Percentiles rank a stretch among this genome's conserved stretches.
Evolutionary conservation across 2,329 filamentous ascomycete genomes (phyloP).

Genomic region (Apiospora hydei): DNA sequence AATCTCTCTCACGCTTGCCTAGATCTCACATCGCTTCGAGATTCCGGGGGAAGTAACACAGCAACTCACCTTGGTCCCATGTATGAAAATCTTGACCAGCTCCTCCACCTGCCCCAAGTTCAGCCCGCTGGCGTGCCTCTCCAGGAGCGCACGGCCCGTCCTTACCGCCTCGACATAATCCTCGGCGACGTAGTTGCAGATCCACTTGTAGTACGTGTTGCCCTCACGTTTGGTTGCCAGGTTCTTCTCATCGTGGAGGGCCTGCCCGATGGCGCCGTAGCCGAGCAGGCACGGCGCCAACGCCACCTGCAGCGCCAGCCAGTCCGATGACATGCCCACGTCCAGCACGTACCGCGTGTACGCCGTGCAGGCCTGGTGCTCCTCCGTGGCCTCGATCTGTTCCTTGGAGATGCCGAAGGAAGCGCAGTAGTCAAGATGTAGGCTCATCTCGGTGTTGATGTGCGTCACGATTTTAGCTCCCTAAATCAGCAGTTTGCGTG

Average conservation of each 20-base stretch:
- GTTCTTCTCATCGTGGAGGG: constrained; percentile 66
- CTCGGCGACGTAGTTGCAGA: constrained; percentile 84
- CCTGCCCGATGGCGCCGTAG: constrained; percentile 79
- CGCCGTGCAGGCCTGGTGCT: constrained; percentile 71
- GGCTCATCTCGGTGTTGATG: constrained; percentile 78
- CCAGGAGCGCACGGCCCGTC: constrained; percentile 75
- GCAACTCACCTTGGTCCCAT: constrained; percentile 77
- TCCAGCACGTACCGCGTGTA: constrained; percentile 90
- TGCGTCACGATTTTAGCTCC: constrained; percentile 76
- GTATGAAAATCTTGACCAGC: constrained; percentile 82
- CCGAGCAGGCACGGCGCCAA: constrained; percentile 90
- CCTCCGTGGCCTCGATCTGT: constrained; percentile 76
- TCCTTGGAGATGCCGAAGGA: constrained; percentile 78
- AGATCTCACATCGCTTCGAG: not conserved
- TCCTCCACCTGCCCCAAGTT: constrained; percentile 81
- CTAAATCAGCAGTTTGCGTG: constrained; percentile 41
- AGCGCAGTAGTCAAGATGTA: constrained; percentile 85
- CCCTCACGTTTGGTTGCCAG: constrained; percentile 64
- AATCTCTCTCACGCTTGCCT: not conserved
- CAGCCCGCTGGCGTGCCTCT: constrained; percentile 75
- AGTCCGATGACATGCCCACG: constrained; percentile 86
- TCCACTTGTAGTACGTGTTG: constrained; percentile 89
- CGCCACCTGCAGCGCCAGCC: constrained; percentile 84
- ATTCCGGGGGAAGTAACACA: not conserved
- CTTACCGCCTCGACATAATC: constrained; percentile 79